Evolutionary conservation across 129 eudicot species (phyloP), one percentile per base, ranked within the genome.

Genomic region (Gnaphalium uliginosum): DNA sequence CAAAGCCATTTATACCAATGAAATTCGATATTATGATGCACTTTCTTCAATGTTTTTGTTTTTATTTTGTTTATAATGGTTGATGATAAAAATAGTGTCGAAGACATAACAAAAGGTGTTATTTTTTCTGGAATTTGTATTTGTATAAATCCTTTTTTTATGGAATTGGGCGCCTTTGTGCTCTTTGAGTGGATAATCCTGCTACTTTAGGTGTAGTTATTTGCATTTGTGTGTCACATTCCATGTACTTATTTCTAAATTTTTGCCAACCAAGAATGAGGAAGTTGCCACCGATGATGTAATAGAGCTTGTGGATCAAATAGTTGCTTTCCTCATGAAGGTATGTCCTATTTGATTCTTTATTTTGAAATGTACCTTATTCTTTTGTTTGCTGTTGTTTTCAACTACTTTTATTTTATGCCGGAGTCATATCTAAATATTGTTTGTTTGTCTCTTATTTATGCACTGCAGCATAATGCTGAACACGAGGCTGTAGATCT

Each of bases 401-500:
- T 46, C 32, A 59, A 21, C 74, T 63, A 19, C 62, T 21, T 72
- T 53, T 72, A 51, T n/a, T 62, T 65, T 65, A 66, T 19, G 9
- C 17, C 43, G 25, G 43, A 35, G 50, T 35, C 25, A 4, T 61
- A 14, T 54, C 9, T 27, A 24, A 75, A 54, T 32, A n/a, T n/a
- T n/a, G n/a, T n/a, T 23, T 15, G 19, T 39, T 63, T 51, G 35
- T 37, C 66, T 29, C 23, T 41, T 41, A 41, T 83, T 61, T 59
- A 2, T 48, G 59, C 63, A 57, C 73, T 85, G 83, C 96, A 91
- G 99, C 99, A 94, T 76, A 94, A 94, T 89, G 97, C 97, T 48
- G 98, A 93, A 78, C 96, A 92, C 21, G 98, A 93, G 84, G 97
- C 98, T 60, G 97, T 88, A 14, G 99, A 94, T 86, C 96, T 94